Conservation (phyloP, 139 green algal species). For the Chlorella sp. region DNA sequence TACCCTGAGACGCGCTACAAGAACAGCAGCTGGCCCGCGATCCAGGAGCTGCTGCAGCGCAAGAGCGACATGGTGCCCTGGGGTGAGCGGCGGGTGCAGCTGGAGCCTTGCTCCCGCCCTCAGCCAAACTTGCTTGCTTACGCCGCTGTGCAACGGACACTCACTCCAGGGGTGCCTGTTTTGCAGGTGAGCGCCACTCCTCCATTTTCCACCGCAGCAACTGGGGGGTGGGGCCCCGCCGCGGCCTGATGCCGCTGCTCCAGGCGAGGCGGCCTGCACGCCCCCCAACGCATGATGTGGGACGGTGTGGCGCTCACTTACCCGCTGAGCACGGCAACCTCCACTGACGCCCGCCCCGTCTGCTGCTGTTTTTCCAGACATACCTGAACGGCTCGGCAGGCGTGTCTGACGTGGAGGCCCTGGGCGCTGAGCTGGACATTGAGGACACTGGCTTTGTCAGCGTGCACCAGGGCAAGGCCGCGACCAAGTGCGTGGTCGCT, state of each 20-base stretch:
- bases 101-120: not conserved
- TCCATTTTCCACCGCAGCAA: constrained; percentile 37
- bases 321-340: no score
- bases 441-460: constrained; percentile 34
- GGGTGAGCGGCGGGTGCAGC: constrained; percentile 17
- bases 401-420: not conserved
- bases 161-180: not conserved
- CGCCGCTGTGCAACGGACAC: not conserved
- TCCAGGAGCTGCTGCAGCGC: constrained; percentile 23
- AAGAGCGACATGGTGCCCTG: constrained; percentile 29
- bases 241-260: constrained; percentile 35
- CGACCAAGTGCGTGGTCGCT: not conserved
- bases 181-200: no score
- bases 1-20: constrained; percentile 43
- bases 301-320: no score
- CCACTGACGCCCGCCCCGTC: no score
- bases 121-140: not conserved
- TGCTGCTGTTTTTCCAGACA: no score
- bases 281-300: no score
- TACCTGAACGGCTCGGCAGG: not conserved
- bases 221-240: constrained; percentile 38
- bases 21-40: constrained; percentile 36
- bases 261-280: no score
- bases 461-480: not conserved
- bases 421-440: constrained; percentile 33